Evolutionary conservation across 2,329 filamentous ascomycete genomes (phyloP), one percentile per base, ranked within the genome.

Genomic region (Apiospora phragmitis): DNA sequence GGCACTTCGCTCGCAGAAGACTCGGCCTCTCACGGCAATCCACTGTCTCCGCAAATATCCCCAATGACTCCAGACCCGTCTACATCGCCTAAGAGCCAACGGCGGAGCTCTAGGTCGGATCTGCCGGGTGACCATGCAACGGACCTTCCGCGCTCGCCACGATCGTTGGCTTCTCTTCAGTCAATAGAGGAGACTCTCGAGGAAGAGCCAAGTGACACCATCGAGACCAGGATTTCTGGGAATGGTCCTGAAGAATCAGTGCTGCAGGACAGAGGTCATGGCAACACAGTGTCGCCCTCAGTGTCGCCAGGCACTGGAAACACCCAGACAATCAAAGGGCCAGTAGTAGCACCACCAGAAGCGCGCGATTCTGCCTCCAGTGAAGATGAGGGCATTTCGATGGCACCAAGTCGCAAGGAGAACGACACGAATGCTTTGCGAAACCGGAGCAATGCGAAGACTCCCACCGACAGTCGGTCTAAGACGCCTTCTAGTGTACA

Each of bases 401-500:
- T 70, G 69, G 69, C 41, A 29, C 42, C 66, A 38, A 49, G 29
- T 41, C 51, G 59, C 66, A 72, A 51, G 24, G 68, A 68, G 43
- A 47, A 70, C 32, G 55, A 62, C 29, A 14, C 29, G 55, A 62
- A n/a, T 38, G 32, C 32, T 62, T 11, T 62, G 18, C 55, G 55
- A 38, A 4, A 62, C 55, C 55, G 32, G 55, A n/a, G 21, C 32
- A 62, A 62, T 12, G 55, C 55, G 9, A 38, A 21, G 32, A 8
- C 9, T 14, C 55, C 32, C 21, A 35, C 71, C 55, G 55, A 62
- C 29, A 71, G 75, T 7, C 71, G 73, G 43, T 59, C 73, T 9
- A 69, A 65, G 18, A 74, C 77, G 7, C 73, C 74, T 7, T 71
- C 70, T 38, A 76, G 77, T 9, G 71, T 73, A 29, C 73, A 76